A percentile compares a stretch with the other conserved stretches of the same genome.
These are phyloP conservation scores for Pulveroboletus sp. DNA, from an alignment of 768 basidiomycete species.

Conservation along the genomic window DNA sequence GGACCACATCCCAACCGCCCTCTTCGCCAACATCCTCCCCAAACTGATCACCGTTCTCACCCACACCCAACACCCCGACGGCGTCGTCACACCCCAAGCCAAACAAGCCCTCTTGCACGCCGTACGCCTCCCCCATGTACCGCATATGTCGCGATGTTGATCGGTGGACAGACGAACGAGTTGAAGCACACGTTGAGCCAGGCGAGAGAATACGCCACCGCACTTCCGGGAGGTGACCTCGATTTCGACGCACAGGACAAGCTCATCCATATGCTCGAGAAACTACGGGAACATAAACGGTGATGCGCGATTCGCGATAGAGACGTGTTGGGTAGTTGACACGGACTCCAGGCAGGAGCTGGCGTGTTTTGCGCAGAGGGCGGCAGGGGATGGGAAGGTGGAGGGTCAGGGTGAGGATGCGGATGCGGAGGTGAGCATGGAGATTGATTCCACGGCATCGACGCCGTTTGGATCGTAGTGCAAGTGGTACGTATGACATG, in stretches of 20 bases:
- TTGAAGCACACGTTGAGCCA: slow-evolving; percentile 57
- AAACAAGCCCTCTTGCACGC: slow-evolving; percentile 69
- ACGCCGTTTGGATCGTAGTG: slow-evolving; percentile 49
- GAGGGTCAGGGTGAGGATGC: slow-evolving; percentile 25
- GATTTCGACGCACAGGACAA: slow-evolving; percentile 66
- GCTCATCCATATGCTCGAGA: slow-evolving; percentile 66
- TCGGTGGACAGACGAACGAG: slow-evolving; percentile 58
- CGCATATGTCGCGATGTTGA: background rate
- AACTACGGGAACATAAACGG: slow-evolving; percentile 56
- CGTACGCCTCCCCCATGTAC: too few relatives aligned
- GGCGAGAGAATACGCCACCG: slow-evolving; percentile 57
- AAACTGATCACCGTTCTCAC: slow-evolving; percentile 63
- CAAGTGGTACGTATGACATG: too few relatives aligned
- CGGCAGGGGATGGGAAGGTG: slow-evolving; percentile 33
- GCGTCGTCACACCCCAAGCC: slow-evolving; percentile 50
- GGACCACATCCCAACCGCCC: slow-evolving; percentile 42
- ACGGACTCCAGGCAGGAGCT: slow-evolving; percentile 55
- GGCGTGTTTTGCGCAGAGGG: slow-evolving; percentile 46
- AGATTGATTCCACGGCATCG: slow-evolving; percentile 74
- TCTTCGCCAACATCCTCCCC: slow-evolving; percentile 56
- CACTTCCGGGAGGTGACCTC: slow-evolving; percentile 73
- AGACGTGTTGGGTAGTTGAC: too few relatives aligned
- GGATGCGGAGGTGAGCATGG: slow-evolving; percentile 64
- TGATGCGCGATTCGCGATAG: background rate
- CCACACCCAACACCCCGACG: slow-evolving; percentile 56